Base-by-base conservation (phyloP, 1,284 basidiomycete genomes). In the Irpex rosettiformis region DNA sequence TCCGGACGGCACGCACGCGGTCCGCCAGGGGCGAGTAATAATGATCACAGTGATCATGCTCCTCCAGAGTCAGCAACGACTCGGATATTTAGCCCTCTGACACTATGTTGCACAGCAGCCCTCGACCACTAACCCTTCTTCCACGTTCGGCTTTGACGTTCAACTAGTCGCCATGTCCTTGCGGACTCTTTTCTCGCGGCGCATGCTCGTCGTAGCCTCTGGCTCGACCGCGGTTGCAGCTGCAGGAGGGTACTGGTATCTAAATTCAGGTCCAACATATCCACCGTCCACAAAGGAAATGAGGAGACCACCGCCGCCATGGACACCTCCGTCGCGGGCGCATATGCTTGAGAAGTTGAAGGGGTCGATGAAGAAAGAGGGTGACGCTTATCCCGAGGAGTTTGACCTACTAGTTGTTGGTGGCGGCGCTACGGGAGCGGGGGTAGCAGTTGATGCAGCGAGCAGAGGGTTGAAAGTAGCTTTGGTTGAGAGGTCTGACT, bases 351-450 rank as follows among this genome's bases (percentile, higher is more conserved):
- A 79, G 8, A 70, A 77, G 0, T 78, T 92, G 18, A 82, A 78
- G 65, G 77, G 76, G 3, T 81, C 69, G 0, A 74, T 72, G 3
- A 63, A 64, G 48, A 68, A 62, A 28, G 60, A 67, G 11, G 61
- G 57, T 2, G 66, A 67, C 1, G 72, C 72, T 6, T 54, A 58
- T 21, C 55, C 62, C 1, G 80, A 84, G 11, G 82, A 85, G 65
- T 90, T 91, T 62, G 94, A 94, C 70, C 75, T 98, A 62, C 79
- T 97, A 43, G 77, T 98, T 62, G 86, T 98, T 56, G 92, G 96
- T 22, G 96, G 96, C 53, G 96, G 96, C 43, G 96, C 96, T 1
- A 98, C 95, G 0, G 96, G 96, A 48, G 89, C 95, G 0, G 96
- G 96, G 58, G 89, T 95, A 4, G 96, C 95, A 3, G 83, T 98